Evolutionary conservation across 345 rosid genomes (phyloP), one percentile per base, ranked within the genome.

Genomic region (Arabidopsis arenosa): DNA sequence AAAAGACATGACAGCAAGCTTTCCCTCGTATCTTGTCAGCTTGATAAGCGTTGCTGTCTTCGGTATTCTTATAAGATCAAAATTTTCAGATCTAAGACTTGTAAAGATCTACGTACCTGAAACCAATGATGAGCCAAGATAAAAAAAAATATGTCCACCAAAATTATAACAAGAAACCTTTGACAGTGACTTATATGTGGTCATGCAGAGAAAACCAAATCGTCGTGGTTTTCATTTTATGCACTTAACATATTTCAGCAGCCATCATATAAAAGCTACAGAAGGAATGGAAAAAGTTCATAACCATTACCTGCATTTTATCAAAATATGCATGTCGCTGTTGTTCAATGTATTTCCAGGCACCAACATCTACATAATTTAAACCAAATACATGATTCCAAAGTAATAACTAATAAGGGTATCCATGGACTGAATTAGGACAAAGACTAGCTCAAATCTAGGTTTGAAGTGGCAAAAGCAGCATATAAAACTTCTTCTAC

Each of bases 311-410:
- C 97, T 94, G 97, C 97, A 94, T 92, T 85, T 82, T 86, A 85
- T 92, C 96, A 78, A 94, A 94, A 82, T 87, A 89, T 1, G 98
- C 97, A 84, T 89, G 96, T 44, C 96, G 84, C 62, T 92, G 89
- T 65, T 88, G 83, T 73, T 90, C 87, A 78, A 94, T 80, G 68
- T 85, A 83, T 79, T 90, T 83, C 97, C 96, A 94, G 71, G 97
- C 97, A 78, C 97, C 98, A 79, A 83, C 55, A 81, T 89, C 97
- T 94, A 83, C 84, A 87, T 49, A 0, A 44, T 30, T 21, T 11
- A 32, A 52, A 75, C 43, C 47, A 63, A 36, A 71, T 30, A 76
- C 32, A 45, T 52, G 51, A 43, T 3, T 28, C n/a, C 40, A 28
- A 30, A 55, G 52, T n/a, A 6, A 17, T 28, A 62, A 61, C 36